These are phyloP conservation scores for Cymbopogon flexuosus DNA, from an alignment of 202 grass and related monocot genomes.

Conservation along the genomic window DNA sequence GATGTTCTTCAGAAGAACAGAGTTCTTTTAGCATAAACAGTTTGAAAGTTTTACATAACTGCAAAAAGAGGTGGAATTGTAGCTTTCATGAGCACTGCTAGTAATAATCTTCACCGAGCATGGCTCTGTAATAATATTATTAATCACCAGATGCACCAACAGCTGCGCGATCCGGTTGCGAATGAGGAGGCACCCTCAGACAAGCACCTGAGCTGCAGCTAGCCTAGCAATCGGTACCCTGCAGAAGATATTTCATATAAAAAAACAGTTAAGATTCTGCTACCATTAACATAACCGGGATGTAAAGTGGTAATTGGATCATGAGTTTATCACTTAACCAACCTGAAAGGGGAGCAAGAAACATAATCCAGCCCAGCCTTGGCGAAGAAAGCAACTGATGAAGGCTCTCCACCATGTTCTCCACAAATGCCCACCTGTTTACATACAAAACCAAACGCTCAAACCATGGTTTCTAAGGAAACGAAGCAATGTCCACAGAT, in stretches of 20 bases:
- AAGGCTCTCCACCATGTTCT: conserved; percentile 96
- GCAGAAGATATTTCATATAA: conserved; percentile 19
- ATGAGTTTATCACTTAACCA: neutral
- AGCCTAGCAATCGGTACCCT: conserved; percentile 94
- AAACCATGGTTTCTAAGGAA: neutral
- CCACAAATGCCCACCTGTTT: conserved; percentile 90
- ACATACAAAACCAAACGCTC: conserved; percentile 12
- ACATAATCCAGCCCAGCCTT: conserved; percentile 87
- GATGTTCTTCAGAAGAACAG: neutral
- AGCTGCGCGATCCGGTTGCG: conserved; percentile 27
- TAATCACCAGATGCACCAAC: conserved; percentile 39
- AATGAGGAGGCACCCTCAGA: conserved; percentile 26
- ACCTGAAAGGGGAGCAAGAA: conserved; percentile 99
- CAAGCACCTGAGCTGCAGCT: conserved; percentile 74
- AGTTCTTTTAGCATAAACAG: neutral
- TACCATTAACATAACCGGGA: neutral
- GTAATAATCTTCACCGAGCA: neutral
- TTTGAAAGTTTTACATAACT: neutral
- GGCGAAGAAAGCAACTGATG: conserved; percentile 90
- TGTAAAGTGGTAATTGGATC: neutral
- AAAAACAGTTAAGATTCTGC: conserved; percentile 7
- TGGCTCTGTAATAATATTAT: conserved; percentile 33
- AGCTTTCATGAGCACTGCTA: neutral
- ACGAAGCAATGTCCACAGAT: neutral
- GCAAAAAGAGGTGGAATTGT: neutral